phyloP scores from a whole-genome alignment of 2,329 filamentous ascomycete genomes.

The Karstenula rhodostoma region DNA sequence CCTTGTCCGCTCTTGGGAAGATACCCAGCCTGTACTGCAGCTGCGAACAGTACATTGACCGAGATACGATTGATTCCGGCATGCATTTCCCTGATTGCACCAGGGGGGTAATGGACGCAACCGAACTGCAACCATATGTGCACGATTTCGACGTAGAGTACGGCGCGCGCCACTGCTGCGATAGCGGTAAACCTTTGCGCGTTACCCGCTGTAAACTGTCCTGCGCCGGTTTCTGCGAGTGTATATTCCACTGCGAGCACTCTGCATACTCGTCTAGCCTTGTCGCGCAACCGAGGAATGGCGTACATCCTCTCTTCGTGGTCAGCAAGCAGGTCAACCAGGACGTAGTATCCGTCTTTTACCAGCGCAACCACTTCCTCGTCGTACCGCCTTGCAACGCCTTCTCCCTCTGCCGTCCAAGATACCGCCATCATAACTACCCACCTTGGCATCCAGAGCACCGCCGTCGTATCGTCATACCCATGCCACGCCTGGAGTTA shows the following conservation, averaged over 20 bases:
- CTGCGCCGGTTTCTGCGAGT: background rate
- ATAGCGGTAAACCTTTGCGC: background rate
- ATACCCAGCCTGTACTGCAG: background rate
- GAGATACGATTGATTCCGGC: background rate
- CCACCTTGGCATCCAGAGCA: background rate
- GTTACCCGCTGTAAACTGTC: background rate
- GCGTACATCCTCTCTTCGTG: slow-evolving; percentile 12
- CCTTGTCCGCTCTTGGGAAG: background rate
- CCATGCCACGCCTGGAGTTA: slow-evolving; percentile 6
- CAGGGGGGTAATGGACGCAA: background rate
- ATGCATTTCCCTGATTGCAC: background rate
- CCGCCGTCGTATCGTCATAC: background rate
- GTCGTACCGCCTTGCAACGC: background rate
- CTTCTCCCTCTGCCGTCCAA: background rate
- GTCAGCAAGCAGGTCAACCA: slow-evolving; percentile 14
- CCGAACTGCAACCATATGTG: background rate
- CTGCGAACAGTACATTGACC: background rate
- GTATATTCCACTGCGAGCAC: slow-evolving; percentile 8
- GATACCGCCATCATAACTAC: background rate
- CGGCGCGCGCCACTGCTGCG: background rate
- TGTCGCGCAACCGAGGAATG: background rate
- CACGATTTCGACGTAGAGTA: background rate
- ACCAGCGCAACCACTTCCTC: slow-evolving; percentile 13
- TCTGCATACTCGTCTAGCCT: background rate
- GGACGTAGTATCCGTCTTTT: slow-evolving; percentile 16